Percentiles rank a stretch among this genome's conserved stretches.
Evolutionary conservation across 768 basidiomycete genomes (phyloP).

Genomic region (Termitomyces sp.): DNA sequence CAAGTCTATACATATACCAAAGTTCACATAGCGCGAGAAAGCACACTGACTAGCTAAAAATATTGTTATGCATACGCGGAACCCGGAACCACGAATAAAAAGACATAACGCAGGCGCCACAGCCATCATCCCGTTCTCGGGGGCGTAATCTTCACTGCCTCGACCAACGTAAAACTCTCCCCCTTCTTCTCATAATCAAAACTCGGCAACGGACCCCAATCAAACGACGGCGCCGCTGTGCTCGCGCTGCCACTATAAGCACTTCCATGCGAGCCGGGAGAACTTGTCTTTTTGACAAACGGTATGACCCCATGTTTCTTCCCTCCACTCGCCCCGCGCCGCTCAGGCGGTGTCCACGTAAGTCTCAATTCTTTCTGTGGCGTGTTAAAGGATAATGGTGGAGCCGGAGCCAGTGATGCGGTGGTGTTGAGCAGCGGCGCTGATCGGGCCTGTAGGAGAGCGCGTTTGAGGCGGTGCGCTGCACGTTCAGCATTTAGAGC

Average conservation of each 20-base stretch:
- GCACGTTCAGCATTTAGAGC: conserved; percentile 80
- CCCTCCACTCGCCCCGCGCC: conserved; percentile 31
- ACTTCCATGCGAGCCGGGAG: conserved; percentile 9
- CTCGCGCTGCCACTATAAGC: not conserved
- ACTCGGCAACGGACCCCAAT: conserved; percentile 61
- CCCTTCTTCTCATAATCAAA: conserved; percentile 25
- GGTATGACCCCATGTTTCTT: conserved; percentile 39
- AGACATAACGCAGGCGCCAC: too few relatives aligned
- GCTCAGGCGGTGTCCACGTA: conserved; percentile 18
- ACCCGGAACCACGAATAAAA: not conserved
- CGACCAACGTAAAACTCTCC: conserved; percentile 16
- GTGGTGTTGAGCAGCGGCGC: conserved; percentile 66
- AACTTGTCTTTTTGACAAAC: conserved; percentile 30
- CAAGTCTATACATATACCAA: not conserved
- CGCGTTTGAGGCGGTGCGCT: conserved; percentile 65
- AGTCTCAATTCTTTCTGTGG: conserved; percentile 29
- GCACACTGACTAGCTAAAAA: too few relatives aligned
- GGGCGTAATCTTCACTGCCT: conserved; percentile 16
- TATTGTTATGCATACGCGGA: too few relatives aligned
- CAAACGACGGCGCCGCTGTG: conserved; percentile 36
- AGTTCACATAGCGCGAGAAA: not conserved
- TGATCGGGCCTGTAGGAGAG: conserved; percentile 55
- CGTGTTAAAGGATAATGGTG: conserved; percentile 34
- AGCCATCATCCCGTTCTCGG: conserved; percentile 1
- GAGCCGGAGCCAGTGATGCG: conserved; percentile 33